Conservation (phyloP, 129 eudicot species). For the carrot (Daucus carota) region DNA sequence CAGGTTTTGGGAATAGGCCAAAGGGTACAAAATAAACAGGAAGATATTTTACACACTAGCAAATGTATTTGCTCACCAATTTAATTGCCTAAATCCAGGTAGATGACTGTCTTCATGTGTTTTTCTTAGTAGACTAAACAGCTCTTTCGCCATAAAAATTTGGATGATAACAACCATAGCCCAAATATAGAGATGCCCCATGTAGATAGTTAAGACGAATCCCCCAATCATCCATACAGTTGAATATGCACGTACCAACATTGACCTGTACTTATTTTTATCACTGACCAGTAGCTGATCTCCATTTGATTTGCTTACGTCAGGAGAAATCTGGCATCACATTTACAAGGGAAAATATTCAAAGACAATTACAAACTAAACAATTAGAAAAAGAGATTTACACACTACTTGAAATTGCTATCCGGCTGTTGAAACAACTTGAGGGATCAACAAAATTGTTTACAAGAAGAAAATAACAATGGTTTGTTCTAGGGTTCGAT, state of each 20-base stretch:
- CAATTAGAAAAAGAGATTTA: neutral
- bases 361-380: neutral
- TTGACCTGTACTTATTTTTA: constrained; percentile 73
- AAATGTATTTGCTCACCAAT: constrained; percentile 50
- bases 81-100: constrained; percentile 82
- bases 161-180: constrained; percentile 88
- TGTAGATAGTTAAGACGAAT: constrained; percentile 63
- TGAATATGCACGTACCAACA: constrained; percentile 77
- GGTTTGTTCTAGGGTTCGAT: neutral
- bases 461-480: neutral
- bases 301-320: constrained; percentile 55
- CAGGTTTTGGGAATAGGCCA: no score
- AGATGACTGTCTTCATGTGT: constrained; percentile 75
- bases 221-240: constrained; percentile 98
- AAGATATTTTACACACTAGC: neutral
- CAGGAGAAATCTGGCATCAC: constrained; percentile 47
- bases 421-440: neutral
- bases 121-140: constrained; percentile 67
- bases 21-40: neutral
- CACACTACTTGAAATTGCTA: neutral
- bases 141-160: constrained; percentile 89
- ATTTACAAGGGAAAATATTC: neutral
- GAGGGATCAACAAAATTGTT: neutral
- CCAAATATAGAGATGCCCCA: constrained; percentile 99
- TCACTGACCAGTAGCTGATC: constrained; percentile 61